Evolutionary conservation across 1,284 basidiomycete genomes (phyloP).

Genomic region (Sphagnurus paluster): DNA sequence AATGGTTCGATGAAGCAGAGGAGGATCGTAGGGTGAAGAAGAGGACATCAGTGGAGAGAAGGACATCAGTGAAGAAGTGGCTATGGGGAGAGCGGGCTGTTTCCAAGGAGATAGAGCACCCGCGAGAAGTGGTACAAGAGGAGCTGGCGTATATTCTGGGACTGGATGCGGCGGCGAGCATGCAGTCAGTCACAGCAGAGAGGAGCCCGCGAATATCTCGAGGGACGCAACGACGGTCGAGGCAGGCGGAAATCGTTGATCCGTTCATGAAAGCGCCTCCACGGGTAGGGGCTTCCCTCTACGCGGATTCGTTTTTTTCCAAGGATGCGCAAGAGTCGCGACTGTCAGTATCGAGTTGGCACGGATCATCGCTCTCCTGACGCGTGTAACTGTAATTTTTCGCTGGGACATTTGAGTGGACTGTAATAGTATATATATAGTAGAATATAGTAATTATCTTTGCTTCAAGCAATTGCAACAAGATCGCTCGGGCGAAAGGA

Average conservation of each 20-base stretch:
- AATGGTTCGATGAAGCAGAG: background rate
- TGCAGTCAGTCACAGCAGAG: conserved; percentile 15
- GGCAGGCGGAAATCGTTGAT: conserved; percentile 22
- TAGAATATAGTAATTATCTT: too few relatives aligned
- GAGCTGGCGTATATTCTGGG: conserved; percentile 6
- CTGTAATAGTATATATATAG: too few relatives aligned
- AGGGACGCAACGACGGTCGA: conserved; percentile 11
- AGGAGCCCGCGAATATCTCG: conserved; percentile 11
- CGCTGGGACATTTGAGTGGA: background rate
- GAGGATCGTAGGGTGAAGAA: conserved; percentile 5
- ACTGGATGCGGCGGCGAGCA: conserved; percentile 13
- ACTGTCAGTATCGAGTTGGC: conserved; percentile 1
- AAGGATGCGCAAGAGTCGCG: background rate
- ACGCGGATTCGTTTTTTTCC: conserved; percentile 9
- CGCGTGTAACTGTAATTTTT: background rate
- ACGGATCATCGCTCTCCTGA: background rate
- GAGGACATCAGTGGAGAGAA: conserved; percentile 11
- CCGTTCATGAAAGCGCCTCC: conserved; percentile 12
- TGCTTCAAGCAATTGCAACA: too few relatives aligned
- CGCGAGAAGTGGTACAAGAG: conserved; percentile 1
- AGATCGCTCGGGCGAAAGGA: too few relatives aligned
- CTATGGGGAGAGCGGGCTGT: conserved; percentile 2
- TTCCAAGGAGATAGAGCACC: background rate
- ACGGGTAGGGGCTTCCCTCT: background rate
- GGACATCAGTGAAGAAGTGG: conserved; percentile 2